phyloP scores from a whole-genome alignment of 441 rosid genomes.

The Populus hybrid region DNA sequence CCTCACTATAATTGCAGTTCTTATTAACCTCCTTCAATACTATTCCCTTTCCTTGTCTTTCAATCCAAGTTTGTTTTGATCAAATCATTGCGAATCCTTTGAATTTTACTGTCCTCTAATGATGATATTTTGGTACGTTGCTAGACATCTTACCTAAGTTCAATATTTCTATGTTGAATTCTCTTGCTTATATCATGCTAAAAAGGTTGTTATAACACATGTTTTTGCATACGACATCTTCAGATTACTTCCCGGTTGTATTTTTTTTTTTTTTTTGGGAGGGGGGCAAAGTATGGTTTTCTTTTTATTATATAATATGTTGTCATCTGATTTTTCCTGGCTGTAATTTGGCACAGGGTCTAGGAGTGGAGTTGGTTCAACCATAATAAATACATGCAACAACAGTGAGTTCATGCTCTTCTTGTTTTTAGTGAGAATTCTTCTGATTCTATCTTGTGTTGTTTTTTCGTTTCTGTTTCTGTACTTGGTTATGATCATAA shows the following conservation, averaged over 20 bases:
- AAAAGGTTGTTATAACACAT: neutral
- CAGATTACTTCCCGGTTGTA: neutral
- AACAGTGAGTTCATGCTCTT: slow-evolving; percentile 5
- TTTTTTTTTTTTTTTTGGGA: neutral
- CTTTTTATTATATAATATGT: neutral
- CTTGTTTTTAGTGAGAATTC: neutral
- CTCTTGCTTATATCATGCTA: neutral
- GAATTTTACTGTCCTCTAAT: slow-evolving; percentile 22
- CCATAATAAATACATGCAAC: slow-evolving; percentile 1
- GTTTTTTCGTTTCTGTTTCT: neutral
- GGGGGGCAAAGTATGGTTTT: neutral
- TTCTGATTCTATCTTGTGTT: neutral
- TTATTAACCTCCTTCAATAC: neutral
- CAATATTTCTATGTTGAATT: neutral
- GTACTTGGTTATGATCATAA: neutral
- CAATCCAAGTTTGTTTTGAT: slow-evolving; percentile 6
- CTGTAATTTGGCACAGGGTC: neutral
- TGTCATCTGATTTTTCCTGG: neutral
- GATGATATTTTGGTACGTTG: slow-evolving; percentile 31
- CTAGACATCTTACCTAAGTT: slow-evolving; percentile 16
- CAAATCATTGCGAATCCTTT: slow-evolving; percentile 6
- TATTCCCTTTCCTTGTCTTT: slow-evolving; percentile 5
- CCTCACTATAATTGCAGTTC: neutral
- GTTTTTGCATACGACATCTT: neutral
- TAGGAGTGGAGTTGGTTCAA: neutral